These are phyloP conservation scores for Batrachochytrium dendrobatidis DNA, from an alignment of 371 early-diverging fungal species.

Conservation along the genomic window DNA sequence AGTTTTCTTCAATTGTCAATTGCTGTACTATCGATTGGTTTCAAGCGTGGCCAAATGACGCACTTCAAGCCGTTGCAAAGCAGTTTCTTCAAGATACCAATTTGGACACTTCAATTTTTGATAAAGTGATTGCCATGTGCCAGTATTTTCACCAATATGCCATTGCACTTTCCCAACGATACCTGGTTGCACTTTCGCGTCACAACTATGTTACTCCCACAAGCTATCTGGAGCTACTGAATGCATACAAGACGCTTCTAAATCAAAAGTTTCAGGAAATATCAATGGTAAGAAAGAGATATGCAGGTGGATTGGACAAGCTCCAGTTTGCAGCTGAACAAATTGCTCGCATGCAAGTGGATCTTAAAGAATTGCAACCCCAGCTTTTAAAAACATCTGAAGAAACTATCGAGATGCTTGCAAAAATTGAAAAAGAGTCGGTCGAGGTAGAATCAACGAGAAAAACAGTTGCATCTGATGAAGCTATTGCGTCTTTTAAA, in stretches of 20 bases:
- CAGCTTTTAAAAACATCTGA: slow-evolving; percentile 47
- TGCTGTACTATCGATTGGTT: slow-evolving; percentile 58
- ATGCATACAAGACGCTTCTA: slow-evolving; percentile 39
- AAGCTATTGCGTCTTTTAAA: slow-evolving; percentile 42
- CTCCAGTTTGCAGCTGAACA: slow-evolving; percentile 47
- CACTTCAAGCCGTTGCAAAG: slow-evolving; percentile 46
- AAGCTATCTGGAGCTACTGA: slow-evolving; percentile 43
- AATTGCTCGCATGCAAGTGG: slow-evolving; percentile 45
- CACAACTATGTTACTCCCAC: slow-evolving; percentile 54
- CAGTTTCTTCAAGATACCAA: slow-evolving; percentile 42
- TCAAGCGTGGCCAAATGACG: slow-evolving; percentile 55
- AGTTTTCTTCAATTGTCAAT: slow-evolving; percentile 48
- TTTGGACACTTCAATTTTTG: slow-evolving; percentile 20
- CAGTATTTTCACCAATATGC: slow-evolving; percentile 45
- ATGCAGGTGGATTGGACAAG: slow-evolving; percentile 45
- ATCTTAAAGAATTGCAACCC: slow-evolving; percentile 44
- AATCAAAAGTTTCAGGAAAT: slow-evolving; percentile 35
- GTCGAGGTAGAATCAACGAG: slow-evolving; percentile 46
- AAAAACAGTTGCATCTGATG: slow-evolving; percentile 46
- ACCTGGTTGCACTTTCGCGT: slow-evolving; percentile 27
- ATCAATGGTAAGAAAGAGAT: slow-evolving; percentile 34
- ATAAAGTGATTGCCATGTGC: slow-evolving; percentile 41
- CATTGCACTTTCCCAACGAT: slow-evolving; percentile 36
- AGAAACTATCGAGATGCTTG: slow-evolving; percentile 47
- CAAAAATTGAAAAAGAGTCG: slow-evolving; percentile 47